Base-by-base conservation (phyloP, 768 basidiomycete species). In the Scleroderma citrinum region DNA sequence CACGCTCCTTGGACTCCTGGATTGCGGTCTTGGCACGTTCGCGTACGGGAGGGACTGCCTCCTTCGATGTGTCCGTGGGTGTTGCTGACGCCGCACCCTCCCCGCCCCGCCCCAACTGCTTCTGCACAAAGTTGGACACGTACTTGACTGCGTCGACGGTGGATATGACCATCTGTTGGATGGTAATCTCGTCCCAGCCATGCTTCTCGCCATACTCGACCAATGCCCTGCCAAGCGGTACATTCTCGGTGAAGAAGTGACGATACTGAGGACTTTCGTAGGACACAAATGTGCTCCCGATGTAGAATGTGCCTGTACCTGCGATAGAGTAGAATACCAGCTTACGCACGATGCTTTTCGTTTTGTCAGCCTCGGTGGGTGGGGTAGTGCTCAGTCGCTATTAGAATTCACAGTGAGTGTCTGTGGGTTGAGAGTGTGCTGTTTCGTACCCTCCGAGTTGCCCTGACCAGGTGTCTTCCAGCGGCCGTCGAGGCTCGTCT, bases 161-260 rank as follows among this genome's bases (percentile, higher is more conserved):
- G 10, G 76, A 69, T 8, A 81, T 72, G 51, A 85, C 58, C 37
- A 80, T 74, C 52, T 83, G 74, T 45, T 77, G 72, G 17, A 81
- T 51, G 29, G 89, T 88, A 52, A 90, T 68, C 6, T 74, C 78
- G 57, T 93, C 87, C 88, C 90, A 93, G 13, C 81, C 76, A 49
- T 82, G 72, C 24, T 77, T 73, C 60, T 96, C 91, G 10, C 86
- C 87, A 60, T 82, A 92, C 50, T 93, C 85, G 35, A 94, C 73
- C 66, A 94, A 74, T 16, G 77, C 62, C 53, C 85, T 78, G 24
- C 83, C 92, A 34, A 89, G 74, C 2, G 94, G 94, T 47, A 93
- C 81, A 37, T 78, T 74, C 57, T 84, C 80, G 48, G 82, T 76
- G 74, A 96, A 96, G 63, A 95, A 76, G 56, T 94, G 87, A 62